Percentiles rank a stretch among this genome's conserved stretches.
These are phyloP conservation scores for Bodo saltans DNA, from an alignment of 78 protist species.

Conservation along the genomic window DNA sequence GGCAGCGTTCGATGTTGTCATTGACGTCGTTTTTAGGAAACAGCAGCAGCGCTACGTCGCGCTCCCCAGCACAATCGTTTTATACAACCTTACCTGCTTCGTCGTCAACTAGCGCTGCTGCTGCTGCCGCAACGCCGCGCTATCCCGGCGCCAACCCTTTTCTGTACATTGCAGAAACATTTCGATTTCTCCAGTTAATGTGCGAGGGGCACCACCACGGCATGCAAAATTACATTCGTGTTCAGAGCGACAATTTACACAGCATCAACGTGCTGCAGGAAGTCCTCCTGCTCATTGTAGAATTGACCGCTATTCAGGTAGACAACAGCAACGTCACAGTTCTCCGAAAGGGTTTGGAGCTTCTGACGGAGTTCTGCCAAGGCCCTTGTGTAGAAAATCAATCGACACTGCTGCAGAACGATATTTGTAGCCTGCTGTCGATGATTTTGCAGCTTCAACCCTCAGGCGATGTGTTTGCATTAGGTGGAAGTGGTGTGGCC, in stretches of 20 bases:
- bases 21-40: no score
- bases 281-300: neutral
- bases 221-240: slow-evolving; percentile 30
- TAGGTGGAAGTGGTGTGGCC: no score
- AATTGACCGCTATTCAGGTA: neutral
- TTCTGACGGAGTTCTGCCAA: slow-evolving; percentile 65
- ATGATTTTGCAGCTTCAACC: no score
- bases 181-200: slow-evolving; percentile 32
- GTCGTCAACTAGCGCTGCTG: neutral
- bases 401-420: no score
- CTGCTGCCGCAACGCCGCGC: neutral
- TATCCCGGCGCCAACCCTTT: neutral
- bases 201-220: slow-evolving; percentile 43
- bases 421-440: no score
- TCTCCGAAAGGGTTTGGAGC: slow-evolving; percentile 18
- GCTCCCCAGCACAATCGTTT: neutral
- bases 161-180: slow-evolving; percentile 1
- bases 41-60: neutral
- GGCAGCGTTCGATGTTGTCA: no score
- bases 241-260: slow-evolving; percentile 21
- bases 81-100: neutral
- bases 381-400: slow-evolving; percentile 64
- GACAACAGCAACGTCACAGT: neutral
- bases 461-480: no score
- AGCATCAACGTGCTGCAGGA: slow-evolving; percentile 17